Conservation (phyloP, 768 basidiomycete species). For the Mrakia hoshinonis region DNA sequence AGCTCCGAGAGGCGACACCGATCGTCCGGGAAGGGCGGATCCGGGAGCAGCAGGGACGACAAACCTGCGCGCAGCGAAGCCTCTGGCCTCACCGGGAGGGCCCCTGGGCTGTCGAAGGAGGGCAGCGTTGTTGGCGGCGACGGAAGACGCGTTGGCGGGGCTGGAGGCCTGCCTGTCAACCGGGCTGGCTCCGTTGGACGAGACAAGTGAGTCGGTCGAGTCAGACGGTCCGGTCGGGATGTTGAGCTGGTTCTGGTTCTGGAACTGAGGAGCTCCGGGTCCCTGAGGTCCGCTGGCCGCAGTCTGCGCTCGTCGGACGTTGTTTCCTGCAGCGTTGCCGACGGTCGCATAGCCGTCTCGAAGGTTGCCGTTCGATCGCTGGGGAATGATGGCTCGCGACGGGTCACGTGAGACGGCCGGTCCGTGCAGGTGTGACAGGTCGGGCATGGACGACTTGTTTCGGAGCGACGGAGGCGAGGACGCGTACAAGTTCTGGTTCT, state of each 20-base stretch:
- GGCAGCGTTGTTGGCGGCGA: constrained; percentile 6
- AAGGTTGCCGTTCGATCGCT: constrained; percentile 41
- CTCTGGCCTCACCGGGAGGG: constrained; percentile 1
- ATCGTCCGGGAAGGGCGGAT: not conserved
- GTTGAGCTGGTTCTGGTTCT: not conserved
- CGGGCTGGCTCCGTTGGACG: not conserved
- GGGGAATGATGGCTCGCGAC: constrained; percentile 36
- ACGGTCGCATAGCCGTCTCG: constrained; percentile 32
- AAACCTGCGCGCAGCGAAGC: constrained; percentile 2
- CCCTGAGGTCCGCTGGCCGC: not conserved
- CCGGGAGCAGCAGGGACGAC: constrained; percentile 15
- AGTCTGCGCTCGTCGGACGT: constrained; percentile 1
- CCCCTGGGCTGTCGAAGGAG: constrained; percentile 13
- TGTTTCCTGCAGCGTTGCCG: not conserved
- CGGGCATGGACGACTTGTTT: constrained; percentile 95
- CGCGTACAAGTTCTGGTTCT: constrained; percentile 42
- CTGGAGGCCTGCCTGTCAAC: not conserved
- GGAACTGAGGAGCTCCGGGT: not conserved
- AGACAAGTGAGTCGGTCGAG: constrained; percentile 19
- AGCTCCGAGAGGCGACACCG: not conserved
- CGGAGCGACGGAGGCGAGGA: constrained; percentile 53
- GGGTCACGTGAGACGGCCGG: constrained; percentile 40
- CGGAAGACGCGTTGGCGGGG: not conserved
- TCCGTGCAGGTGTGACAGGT: constrained; percentile 36
- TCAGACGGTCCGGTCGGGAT: constrained; percentile 4